A percentile compares a stretch with the other conserved stretches of the same genome.
Evolutionary conservation across 2,329 filamentous ascomycete genomes (phyloP).

Genomic region (Talaromyces sp.): DNA sequence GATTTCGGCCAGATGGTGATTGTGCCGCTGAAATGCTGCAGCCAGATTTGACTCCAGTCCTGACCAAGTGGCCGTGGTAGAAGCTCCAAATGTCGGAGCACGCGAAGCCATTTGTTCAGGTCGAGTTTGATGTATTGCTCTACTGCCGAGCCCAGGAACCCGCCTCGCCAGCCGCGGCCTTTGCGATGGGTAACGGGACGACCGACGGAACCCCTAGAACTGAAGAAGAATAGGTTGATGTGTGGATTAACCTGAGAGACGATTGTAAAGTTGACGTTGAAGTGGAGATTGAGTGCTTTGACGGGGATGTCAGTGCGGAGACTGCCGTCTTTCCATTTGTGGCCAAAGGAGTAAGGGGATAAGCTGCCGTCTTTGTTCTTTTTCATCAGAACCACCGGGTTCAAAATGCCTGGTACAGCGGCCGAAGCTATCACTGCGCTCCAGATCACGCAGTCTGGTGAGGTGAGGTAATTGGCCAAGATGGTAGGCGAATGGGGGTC

Average conservation of each 20-base stretch:
- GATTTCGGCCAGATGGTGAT: conserved; percentile 95
- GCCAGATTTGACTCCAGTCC: conserved; percentile 95
- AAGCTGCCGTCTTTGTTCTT: conserved; percentile 74
- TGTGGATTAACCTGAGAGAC: conserved; percentile 88
- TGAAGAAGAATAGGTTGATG: conserved; percentile 99
- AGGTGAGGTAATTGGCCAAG: conserved; percentile 90
- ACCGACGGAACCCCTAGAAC: conserved; percentile 83
- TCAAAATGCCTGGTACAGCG: conserved; percentile 91
- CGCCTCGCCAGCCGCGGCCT: conserved; percentile 91
- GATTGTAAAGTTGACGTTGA: conserved; percentile 97
- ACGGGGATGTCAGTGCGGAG: conserved; percentile 92
- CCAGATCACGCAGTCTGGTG: conserved; percentile 97
- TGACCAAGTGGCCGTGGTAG: conserved; percentile 86
- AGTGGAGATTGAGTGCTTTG: conserved; percentile 89
- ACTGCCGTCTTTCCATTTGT: conserved; percentile 98
- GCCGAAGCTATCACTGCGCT: conserved; percentile 92
- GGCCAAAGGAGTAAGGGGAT: conserved; percentile 88
- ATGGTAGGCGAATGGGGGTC: conserved; percentile 92
- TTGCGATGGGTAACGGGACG: conserved; percentile 90
- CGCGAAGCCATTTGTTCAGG: conserved; percentile 95
- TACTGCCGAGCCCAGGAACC: conserved; percentile 84
- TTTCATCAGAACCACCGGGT: conserved; percentile 89
- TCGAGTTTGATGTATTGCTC: conserved; percentile 97
- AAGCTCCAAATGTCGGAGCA: conserved; percentile 85
- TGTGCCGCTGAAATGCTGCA: conserved; percentile 90